A percentile compares a stretch with the other conserved stretches of the same genome.
Conservation (phyloP, 2,329 filamentous ascomycete species). For the Talaromyces sp. region DNA sequence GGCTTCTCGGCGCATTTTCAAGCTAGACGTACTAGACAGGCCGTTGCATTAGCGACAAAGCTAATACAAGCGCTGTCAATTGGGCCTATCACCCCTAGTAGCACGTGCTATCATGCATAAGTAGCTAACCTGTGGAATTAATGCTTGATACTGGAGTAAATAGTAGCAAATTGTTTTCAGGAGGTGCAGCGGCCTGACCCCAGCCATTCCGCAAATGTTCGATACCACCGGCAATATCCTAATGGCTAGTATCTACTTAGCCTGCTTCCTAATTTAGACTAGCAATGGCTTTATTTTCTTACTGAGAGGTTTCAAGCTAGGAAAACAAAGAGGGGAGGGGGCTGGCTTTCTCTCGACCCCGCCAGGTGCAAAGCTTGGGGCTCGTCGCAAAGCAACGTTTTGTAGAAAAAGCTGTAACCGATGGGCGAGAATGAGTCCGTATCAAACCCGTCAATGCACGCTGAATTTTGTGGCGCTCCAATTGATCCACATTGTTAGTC, state of each 20-base stretch:
- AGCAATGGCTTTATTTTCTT: background rate
- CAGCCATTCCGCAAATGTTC: background rate
- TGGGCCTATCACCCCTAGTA: background rate
- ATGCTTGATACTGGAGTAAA: background rate
- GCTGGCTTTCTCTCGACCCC: background rate
- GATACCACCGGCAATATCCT: background rate
- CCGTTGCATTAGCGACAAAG: background rate
- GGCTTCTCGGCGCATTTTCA: background rate
- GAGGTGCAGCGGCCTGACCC: background rate
- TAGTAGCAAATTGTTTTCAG: too few relatives aligned
- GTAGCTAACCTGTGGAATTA: background rate
- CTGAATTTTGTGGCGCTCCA: background rate
- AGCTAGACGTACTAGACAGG: background rate
- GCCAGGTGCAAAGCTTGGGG: background rate
- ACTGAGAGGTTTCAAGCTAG: background rate
- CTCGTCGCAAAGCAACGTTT: background rate
- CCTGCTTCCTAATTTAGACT: background rate
- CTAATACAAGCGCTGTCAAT: background rate
- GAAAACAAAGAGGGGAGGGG: background rate
- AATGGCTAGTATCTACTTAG: background rate
- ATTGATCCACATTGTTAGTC: background rate
- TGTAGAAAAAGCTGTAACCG: background rate
- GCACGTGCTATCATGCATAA: background rate
- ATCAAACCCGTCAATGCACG: background rate
- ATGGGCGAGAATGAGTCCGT: background rate